A percentile compares a stretch with the other conserved stretches of the same genome.
Conservation (phyloP, 768 basidiomycete species). For the Agaricus blazei region DNA sequence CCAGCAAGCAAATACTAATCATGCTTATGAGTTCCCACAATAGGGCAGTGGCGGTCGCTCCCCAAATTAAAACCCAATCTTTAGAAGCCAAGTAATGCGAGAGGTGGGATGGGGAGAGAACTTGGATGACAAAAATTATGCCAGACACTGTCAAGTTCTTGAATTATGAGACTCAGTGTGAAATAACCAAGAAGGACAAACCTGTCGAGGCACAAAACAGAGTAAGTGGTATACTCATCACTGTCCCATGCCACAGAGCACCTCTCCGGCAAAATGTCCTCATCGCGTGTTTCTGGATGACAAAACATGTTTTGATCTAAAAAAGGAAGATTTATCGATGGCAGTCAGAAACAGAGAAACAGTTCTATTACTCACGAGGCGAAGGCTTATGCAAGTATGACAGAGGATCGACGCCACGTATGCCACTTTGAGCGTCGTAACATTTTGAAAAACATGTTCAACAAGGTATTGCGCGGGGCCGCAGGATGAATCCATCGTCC, state of each 20-base stretch:
- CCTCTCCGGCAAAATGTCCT: neutral
- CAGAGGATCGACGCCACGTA: neutral
- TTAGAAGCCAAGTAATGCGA: neutral
- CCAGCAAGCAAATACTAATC: neutral
- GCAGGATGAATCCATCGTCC: neutral
- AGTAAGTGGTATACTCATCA: neutral
- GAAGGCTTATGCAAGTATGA: no score
- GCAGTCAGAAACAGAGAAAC: no score
- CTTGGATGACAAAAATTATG: neutral
- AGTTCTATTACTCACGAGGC: no score
- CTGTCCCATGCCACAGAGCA: neutral
- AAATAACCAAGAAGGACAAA: neutral
- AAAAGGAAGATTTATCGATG: no score
- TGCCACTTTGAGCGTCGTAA: neutral
- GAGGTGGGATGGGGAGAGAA: neutral
- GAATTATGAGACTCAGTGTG: neutral
- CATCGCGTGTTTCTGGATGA: no score
- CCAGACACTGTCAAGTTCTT: neutral
- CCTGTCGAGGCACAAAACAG: neutral
- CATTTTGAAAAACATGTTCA: neutral
- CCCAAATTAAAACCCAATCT: conserved; percentile 3
- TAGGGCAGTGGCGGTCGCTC: neutral
- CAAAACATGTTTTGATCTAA: no score
- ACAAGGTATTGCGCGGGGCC: neutral
- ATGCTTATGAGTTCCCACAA: neutral